Base-by-base conservation (phyloP, 345 rosid species). In the Pistacia atlantica region DNA sequence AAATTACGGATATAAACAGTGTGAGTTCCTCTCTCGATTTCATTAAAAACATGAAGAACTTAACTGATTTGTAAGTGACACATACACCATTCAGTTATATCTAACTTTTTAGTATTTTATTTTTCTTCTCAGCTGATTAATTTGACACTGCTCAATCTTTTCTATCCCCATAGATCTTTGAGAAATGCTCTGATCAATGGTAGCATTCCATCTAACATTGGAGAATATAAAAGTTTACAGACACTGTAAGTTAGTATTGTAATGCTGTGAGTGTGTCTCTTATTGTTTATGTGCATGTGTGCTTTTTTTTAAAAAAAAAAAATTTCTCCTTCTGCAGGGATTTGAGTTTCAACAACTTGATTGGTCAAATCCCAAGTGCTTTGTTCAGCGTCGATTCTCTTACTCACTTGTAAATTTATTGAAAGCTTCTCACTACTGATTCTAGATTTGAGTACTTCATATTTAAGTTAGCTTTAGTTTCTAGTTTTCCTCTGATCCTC, bases 1-100 rank as follows among this genome's bases (percentile, higher is more conserved):
- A 82, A 69, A 80, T 88, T 18, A 70, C 81, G 9, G 88, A 80
- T 63, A 60, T 86, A 67, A 49, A 57, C 20, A 80, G 80, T 67
- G 80, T 67, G 55, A 86, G 85, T 77, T 84, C 90, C 52, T 77
- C 87, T 46, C 80, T 88, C 33, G 86, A 67, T 66, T 88, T 86
- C 42, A 52, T 86, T 12, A 85, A 35, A 70, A 77, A 75, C 54
- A 55, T 88, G 83, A 85, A 77, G 78, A 80, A 56, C 42, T 73
- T 88, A 57, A 75, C 73, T 17, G 64, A 66, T 76, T 77, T 88
- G 92, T 88, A 82, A 86, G 88, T 33, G 52, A n/a, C 60, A 25
- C 58, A 75, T 71, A 25, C 37, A 66, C 5, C 1, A 4, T 31
- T 31, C 28, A 42, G 46, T 42, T 42, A 42, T 8, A 42, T 42